Percentiles rank a stretch among this genome's conserved stretches.
These are phyloP conservation scores for Suhomyces panamericanus DNA, from an alignment of 1,139 yeast species.

Conservation along the genomic window DNA sequence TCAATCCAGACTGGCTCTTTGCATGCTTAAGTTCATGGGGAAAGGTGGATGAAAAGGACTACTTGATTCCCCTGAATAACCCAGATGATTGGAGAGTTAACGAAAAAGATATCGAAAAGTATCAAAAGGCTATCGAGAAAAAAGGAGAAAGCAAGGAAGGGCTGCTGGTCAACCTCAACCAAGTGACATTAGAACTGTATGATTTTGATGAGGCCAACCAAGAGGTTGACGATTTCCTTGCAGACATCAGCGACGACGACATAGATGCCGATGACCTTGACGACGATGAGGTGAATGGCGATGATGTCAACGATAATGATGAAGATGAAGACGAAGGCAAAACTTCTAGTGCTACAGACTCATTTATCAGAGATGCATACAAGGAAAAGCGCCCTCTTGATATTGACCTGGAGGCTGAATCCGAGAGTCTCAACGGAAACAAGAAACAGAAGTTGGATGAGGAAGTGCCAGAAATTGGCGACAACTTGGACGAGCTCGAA, in stretches of 20 bases:
- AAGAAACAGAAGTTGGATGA: conserved; percentile 18
- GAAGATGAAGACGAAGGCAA: conserved; percentile 11
- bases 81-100: conserved; percentile 44
- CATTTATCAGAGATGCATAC: conserved; percentile 38
- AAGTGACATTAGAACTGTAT: conserved; percentile 38
- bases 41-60: conserved; percentile 63
- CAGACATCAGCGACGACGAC: conserved; percentile 54
- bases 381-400: conserved; percentile 26
- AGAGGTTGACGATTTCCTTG: conserved; percentile 62
- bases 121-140: conserved; percentile 34
- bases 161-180: conserved; percentile 28
- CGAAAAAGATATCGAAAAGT: conserved; percentile 45
- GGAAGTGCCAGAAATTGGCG: conserved; percentile 18
- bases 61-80: conserved; percentile 49
- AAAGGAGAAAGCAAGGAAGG: conserved; percentile 18
- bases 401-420: conserved; percentile 18
- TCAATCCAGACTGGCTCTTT: conserved; percentile 92
- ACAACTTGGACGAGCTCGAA: conserved; percentile 42
- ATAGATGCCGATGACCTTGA: conserved; percentile 44
- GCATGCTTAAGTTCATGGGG: conserved; percentile 81
- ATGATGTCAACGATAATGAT: conserved; percentile 16
- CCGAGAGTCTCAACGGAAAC: conserved; percentile 15
- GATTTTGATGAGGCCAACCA: conserved; percentile 58
- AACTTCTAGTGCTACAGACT: conserved; percentile 16
- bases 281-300: conserved; percentile 33